Conservation (phyloP, 441 rosid genomes). For the Jatropha multifida region DNA sequence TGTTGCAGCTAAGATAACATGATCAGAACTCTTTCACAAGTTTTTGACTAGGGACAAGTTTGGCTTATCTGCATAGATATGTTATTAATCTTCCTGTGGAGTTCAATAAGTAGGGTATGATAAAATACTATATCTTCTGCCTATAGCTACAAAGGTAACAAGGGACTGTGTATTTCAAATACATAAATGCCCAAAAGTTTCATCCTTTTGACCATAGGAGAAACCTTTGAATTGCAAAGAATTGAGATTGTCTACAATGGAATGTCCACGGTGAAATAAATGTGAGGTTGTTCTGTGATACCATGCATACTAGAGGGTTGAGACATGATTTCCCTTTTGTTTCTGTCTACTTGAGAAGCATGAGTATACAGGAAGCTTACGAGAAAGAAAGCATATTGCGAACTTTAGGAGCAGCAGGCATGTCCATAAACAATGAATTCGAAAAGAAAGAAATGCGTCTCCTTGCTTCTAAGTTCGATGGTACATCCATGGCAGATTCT, state of each 20-base stretch:
- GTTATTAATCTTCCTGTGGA: neutral
- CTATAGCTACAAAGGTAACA: neutral
- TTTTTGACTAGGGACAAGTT: neutral
- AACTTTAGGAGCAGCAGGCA: slow-evolving; percentile 99
- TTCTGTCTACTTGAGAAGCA: neutral
- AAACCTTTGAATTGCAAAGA: neutral
- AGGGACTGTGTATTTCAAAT: neutral
- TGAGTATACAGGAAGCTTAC: slow-evolving; percentile 44
- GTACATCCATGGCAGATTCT: slow-evolving; percentile 99
- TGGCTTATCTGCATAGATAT: neutral
- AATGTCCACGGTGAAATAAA: neutral
- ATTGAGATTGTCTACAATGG: neutral
- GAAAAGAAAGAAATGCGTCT: slow-evolving; percentile 99
- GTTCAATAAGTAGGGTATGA: neutral
- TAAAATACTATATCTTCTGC: neutral
- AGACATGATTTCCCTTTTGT: neutral
- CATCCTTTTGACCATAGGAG: neutral
- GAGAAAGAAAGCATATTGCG: slow-evolving; percentile 99
- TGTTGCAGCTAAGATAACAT: neutral
- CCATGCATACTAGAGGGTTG: neutral
- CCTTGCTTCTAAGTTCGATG: slow-evolving; percentile 98
- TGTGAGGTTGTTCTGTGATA: neutral
- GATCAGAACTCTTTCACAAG: neutral
- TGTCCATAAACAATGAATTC: slow-evolving; percentile 96
- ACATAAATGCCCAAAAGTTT: slow-evolving; percentile 3